Evolutionary conservation across 2,329 filamentous ascomycete species (phyloP).

Genomic region (Ceratocystis destructans): DNA sequence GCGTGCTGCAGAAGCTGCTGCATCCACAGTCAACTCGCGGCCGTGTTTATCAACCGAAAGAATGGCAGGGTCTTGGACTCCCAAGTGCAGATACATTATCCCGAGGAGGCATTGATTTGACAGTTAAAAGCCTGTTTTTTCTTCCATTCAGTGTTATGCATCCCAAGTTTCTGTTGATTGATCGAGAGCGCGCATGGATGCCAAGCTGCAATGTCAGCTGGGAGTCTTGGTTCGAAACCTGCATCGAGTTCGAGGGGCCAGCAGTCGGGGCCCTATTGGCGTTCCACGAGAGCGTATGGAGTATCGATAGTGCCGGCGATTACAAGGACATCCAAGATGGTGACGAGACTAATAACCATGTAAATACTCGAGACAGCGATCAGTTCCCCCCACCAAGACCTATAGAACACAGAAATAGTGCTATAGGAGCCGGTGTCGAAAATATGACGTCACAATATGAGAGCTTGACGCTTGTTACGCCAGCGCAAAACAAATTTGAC

Average conservation of each 20-base stretch:
- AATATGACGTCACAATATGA: conserved; percentile 11
- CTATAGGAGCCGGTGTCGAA: not conserved
- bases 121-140: conserved; percentile 66
- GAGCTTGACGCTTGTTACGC: conserved; percentile 13
- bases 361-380: not conserved
- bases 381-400: not conserved
- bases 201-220: conserved; percentile 77
- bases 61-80: conserved; percentile 54
- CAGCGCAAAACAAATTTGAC: conserved; percentile 34
- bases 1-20: conserved; percentile 58
- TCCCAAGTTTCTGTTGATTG: conserved; percentile 66
- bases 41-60: conserved; percentile 42
- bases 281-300: conserved; percentile 62
- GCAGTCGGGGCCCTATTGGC: conserved; percentile 46
- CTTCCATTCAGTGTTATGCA: conserved; percentile 77
- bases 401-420: not conserved
- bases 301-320: not conserved
- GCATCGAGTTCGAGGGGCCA: conserved; percentile 50
- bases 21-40: conserved; percentile 53
- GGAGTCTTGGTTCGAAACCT: conserved; percentile 79
- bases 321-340: not conserved
- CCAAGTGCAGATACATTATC: conserved; percentile 39
- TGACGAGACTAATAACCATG: conserved; percentile 3
- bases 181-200: conserved; percentile 51
- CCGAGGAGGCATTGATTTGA: conserved; percentile 49